Evolutionary conservation across 179 eudicot species (phyloP).

Genomic region (Camellia oleifera): DNA sequence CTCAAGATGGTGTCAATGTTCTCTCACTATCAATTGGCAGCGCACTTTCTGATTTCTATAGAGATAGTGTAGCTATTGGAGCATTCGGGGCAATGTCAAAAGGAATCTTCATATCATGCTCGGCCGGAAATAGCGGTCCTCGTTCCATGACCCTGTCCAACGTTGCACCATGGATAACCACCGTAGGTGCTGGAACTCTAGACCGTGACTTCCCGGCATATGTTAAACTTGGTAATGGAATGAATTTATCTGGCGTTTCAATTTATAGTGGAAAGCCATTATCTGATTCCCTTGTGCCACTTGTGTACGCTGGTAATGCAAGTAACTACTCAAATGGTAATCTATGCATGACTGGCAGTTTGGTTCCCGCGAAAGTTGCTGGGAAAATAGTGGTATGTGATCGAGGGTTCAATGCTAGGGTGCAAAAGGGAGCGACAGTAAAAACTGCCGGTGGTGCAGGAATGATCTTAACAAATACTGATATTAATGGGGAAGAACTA

Average conservation of each 20-base stretch:
- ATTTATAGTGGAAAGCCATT: conserved; percentile 26
- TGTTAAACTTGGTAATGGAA: conserved; percentile 10
- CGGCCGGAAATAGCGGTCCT: conserved; percentile 19
- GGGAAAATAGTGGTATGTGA: conserved; percentile 21
- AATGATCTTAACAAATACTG: conserved; percentile 12
- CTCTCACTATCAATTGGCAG: conserved; percentile 76
- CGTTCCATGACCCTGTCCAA: not conserved
- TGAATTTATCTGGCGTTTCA: conserved; percentile 3
- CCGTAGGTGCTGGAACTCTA: conserved; percentile 11
- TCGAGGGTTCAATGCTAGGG: conserved; percentile 5
- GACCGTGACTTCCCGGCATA: conserved; percentile 14
- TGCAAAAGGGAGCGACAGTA: conserved; percentile 1
- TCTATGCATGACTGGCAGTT: conserved; percentile 15
- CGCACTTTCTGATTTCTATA: conserved; percentile 40
- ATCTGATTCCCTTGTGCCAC: not conserved
- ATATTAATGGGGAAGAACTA: conserved; percentile 3
- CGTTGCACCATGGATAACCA: conserved; percentile 20
- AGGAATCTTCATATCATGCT: conserved; percentile 10
- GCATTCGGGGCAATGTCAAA: conserved; percentile 10
- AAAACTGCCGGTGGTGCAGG: conserved; percentile 15
- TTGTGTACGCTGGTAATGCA: conserved; percentile 3
- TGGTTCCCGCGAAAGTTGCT: not conserved
- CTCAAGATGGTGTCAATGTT: conserved; percentile 65
- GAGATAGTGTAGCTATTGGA: conserved; percentile 40
- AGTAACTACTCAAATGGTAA: not conserved